phyloP scores from a whole-genome alignment of 2,329 filamentous ascomycete genomes.

The Claviceps purpurea region DNA sequence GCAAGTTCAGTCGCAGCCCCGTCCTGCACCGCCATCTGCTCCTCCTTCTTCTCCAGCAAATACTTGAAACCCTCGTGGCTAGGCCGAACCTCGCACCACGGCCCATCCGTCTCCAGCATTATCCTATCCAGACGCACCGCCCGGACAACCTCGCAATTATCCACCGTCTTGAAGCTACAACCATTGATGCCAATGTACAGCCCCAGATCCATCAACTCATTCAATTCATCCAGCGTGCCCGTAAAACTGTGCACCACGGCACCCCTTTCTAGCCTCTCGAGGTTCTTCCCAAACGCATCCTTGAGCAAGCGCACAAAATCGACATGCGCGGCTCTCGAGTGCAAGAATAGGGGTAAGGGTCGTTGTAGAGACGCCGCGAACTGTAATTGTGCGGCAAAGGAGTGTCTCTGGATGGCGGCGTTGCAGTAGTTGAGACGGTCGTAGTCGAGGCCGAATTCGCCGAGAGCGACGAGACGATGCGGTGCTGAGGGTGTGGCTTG shows the following conservation, averaged over 20 bases:
- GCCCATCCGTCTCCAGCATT: slow-evolving; percentile 94
- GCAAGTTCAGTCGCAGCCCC: slow-evolving; percentile 8
- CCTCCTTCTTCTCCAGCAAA: slow-evolving; percentile 30
- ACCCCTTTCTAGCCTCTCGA: slow-evolving; percentile 55
- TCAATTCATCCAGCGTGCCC: slow-evolving; percentile 74
- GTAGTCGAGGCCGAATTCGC: slow-evolving; percentile 93
- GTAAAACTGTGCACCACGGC: slow-evolving; percentile 95
- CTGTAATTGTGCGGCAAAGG: slow-evolving; percentile 71
- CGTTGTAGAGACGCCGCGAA: slow-evolving; percentile 56
- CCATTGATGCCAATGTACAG: slow-evolving; percentile 93
- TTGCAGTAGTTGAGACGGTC: slow-evolving; percentile 77
- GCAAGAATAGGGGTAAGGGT: slow-evolving; percentile 78
- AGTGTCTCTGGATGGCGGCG: slow-evolving; percentile 66
- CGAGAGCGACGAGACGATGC: slow-evolving; percentile 57
- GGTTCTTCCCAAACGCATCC: slow-evolving; percentile 38
- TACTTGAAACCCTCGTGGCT: slow-evolving; percentile 76
- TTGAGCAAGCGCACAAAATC: slow-evolving; percentile 70
- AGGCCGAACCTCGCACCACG: slow-evolving; percentile 91
- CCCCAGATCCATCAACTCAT: slow-evolving; percentile 62
- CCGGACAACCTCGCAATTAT: slow-evolving; percentile 76
- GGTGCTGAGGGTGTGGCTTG: slow-evolving; percentile 27
- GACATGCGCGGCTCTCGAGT: slow-evolving; percentile 72
- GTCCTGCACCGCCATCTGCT: slow-evolving; percentile 12
- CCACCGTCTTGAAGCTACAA: slow-evolving; percentile 86
- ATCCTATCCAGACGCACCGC: slow-evolving; percentile 65